Conservation (phyloP, 1,139 yeast species). For the Sugiyamaella sp. region DNA sequence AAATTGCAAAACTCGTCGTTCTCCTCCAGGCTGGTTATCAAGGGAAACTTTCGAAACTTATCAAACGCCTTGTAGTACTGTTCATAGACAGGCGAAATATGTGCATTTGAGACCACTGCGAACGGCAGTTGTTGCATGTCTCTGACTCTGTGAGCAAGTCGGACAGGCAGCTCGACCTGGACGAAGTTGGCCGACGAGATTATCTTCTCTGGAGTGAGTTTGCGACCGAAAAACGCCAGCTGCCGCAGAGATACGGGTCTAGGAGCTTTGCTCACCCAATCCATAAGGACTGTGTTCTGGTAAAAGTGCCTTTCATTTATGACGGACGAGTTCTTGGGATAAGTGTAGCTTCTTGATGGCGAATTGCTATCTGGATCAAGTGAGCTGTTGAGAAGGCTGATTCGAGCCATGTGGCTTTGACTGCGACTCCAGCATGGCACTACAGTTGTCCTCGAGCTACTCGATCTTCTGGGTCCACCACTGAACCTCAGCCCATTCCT, state of each 20-base stretch:
- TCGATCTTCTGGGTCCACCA: neutral
- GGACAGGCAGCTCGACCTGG: slow-evolving; percentile 76
- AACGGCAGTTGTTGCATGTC: slow-evolving; percentile 84
- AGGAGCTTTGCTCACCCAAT: slow-evolving; percentile 67
- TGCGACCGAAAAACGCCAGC: slow-evolving; percentile 85
- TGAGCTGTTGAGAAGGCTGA: slow-evolving; percentile 29
- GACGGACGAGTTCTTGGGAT: slow-evolving; percentile 43
- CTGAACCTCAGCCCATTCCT: neutral
- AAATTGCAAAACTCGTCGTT: slow-evolving; percentile 71
- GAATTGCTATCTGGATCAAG: slow-evolving; percentile 21
- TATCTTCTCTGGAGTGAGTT: slow-evolving; percentile 75
- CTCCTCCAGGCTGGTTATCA: slow-evolving; percentile 67
- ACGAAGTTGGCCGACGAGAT: slow-evolving; percentile 86
- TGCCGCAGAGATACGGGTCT: slow-evolving; percentile 89
- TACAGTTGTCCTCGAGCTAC: neutral
- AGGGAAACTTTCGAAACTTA: slow-evolving; percentile 72
- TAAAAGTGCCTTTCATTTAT: slow-evolving; percentile 66
- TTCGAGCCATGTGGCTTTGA: slow-evolving; percentile 29
- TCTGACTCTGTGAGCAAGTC: slow-evolving; percentile 77
- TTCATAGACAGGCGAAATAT: slow-evolving; percentile 84
- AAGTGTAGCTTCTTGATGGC: slow-evolving; percentile 31
- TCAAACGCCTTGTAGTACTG: slow-evolving; percentile 87
- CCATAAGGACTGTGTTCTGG: slow-evolving; percentile 74
- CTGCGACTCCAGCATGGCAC: neutral
- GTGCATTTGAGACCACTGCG: slow-evolving; percentile 81